Evolutionary conservation across 352 stramenopile species (phyloP), one percentile per base, ranked within the genome.

Genomic region (Globisporangium nunn): DNA sequence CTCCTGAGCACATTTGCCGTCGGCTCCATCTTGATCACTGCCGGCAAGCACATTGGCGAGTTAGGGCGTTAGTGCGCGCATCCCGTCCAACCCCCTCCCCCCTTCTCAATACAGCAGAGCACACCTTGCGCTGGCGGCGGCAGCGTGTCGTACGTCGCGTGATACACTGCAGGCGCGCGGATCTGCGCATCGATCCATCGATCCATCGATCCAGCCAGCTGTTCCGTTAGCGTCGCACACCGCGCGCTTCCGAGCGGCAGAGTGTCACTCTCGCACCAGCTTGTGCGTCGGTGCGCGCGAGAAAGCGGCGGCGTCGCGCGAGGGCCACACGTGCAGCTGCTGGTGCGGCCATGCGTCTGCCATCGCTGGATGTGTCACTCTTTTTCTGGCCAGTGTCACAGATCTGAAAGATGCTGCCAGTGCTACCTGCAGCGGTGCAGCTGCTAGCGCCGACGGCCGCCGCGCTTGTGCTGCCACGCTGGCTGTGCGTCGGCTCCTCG

Each of bases 71-170:
- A 23, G 23, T 23, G 23, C 23, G 23, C 23, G 23, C 23, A 23
- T 23, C 23, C 23, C 23, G 23, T 23, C 23, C 23, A 23, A 23
- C 23, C 23, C 23, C 23, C 23, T 23, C 23, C 23, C 23, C 23
- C 23, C 23, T 23, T 23, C 23, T 23, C 23, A 23, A 23, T 23
- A 23, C 23, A 23, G 23, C 14, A 10, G 28, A 51, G n/a, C 46
- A 50, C 6, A 87, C 81, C 75, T 88, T 89, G 81, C 23, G 72
- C 46, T 4, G 54, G 37, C 39, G 75, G 73, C 15, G 81, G 78
- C 75, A 82, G 83, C 0, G 81, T 88, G 50, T 91, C 69, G 44
- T 88, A 58, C 45, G 76, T 91, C 52, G 81, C 81, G 30, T 85
- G 56, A 55, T 88, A 91, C 48, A 59, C 61, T 44, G 73, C 70